phyloP scores from a whole-genome alignment of 1,284 basidiomycete genomes.

The Fomitopsis palustris region DNA sequence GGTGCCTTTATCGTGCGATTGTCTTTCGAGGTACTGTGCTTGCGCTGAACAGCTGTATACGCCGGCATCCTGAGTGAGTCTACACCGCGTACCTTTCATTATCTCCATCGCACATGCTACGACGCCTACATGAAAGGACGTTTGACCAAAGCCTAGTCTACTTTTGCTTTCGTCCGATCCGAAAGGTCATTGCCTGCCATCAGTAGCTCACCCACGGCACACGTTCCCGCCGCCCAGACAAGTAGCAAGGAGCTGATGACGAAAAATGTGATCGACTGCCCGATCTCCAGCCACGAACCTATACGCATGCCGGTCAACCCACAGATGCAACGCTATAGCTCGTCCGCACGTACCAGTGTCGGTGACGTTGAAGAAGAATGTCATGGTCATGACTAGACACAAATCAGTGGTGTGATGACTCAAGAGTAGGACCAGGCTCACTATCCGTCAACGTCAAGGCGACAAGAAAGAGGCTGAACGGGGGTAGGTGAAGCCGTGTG shows the following conservation, averaged over 20 bases:
- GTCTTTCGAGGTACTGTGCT: too few species aligned
- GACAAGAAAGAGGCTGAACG: conserved; percentile 75
- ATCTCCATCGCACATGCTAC: too few species aligned
- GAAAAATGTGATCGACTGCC: conserved; percentile 87
- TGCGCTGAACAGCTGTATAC: too few species aligned
- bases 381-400: conserved; percentile 65
- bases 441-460: conserved; percentile 74
- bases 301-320: background rate
- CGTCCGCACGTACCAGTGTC: conserved; percentile 55
- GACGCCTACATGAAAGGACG: too few species aligned
- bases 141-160: too few species aligned
- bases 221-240: conserved; percentile 77
- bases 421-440: conserved; percentile 18
- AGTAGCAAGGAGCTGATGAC: conserved; percentile 80
- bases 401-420: too few species aligned
- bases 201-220: conserved; percentile 63
- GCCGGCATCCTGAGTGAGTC: too few species aligned
- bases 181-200: conserved; percentile 36
- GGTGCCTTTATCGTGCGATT: too few species aligned
- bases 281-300: conserved; percentile 89
- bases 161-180: background rate
- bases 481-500: conserved; percentile 59
- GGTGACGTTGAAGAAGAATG: conserved; percentile 82
- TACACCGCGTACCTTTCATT: too few species aligned
- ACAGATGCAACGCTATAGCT: background rate